Conservation (phyloP, 768 basidiomycete species). For the Clathrus columnatus region DNA sequence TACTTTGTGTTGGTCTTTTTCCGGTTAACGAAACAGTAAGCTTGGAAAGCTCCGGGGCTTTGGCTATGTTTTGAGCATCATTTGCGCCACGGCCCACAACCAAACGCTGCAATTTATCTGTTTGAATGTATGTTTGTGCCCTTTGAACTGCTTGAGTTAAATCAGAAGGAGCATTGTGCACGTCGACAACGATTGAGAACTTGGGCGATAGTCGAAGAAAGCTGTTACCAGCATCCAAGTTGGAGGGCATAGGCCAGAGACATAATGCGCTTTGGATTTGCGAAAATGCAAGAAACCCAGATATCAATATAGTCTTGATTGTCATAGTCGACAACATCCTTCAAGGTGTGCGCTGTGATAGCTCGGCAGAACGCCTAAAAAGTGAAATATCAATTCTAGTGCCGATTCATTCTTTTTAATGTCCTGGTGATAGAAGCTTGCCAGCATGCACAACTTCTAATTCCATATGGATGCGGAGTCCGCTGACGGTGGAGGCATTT, state of each 20-base stretch:
- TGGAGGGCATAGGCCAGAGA: constrained; percentile 12
- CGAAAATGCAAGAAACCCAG: background rate
- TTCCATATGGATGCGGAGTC: background rate
- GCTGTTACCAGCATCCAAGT: background rate
- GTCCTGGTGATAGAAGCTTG: background rate
- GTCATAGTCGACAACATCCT: too few species aligned
- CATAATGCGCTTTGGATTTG: constrained; percentile 1
- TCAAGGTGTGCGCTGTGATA: too few species aligned
- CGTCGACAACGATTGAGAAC: constrained; percentile 4
- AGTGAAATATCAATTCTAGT: background rate
- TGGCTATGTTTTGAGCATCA: constrained; percentile 2
- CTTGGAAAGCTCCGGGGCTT: constrained; percentile 1
- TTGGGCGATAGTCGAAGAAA: constrained; percentile 9
- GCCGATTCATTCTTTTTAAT: background rate
- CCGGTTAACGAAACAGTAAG: constrained; percentile 7
- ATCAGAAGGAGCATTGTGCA: constrained; percentile 8
- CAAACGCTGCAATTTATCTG: constrained; percentile 11
- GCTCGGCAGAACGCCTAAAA: background rate
- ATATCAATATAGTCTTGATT: background rate
- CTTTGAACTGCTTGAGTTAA: constrained; percentile 9
- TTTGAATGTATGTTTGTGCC: background rate
- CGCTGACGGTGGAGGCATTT: background rate
- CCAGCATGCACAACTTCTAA: background rate
- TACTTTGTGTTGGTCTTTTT: background rate
- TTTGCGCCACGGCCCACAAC: constrained; percentile 11